A percentile compares a stretch with the other conserved stretches of the same genome.
These are phyloP conservation scores for Globisporangium recalcitrans DNA, from an alignment of 352 stramenopile species.

Conservation along the genomic window DNA sequence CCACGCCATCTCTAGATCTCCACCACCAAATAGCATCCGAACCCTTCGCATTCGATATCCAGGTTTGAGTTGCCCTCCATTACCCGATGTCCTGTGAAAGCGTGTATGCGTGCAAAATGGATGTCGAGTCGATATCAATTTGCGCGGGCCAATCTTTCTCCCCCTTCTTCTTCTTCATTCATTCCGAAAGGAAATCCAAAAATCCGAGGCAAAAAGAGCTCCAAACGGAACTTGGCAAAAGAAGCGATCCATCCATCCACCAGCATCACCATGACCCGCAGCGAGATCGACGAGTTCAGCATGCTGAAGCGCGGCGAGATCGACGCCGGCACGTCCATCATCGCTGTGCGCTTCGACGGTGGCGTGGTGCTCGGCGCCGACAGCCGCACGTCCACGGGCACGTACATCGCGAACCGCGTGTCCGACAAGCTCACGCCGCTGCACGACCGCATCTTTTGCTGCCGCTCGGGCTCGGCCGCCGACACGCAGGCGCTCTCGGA, in stretches of 20 bases:
- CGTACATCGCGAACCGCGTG: constrained; percentile 97
- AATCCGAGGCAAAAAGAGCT: constrained; percentile 2
- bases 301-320: constrained; percentile 90
- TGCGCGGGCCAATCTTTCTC: background rate
- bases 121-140: background rate
- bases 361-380: constrained; percentile 97
- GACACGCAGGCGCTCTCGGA: constrained; percentile 94
- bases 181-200: background rate
- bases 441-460: constrained; percentile 97
- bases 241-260: background rate
- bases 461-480: constrained; percentile 94
- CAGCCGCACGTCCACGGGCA: constrained; percentile 90
- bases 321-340: constrained; percentile 97
- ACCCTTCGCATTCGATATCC: background rate
- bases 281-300: constrained; percentile 46
- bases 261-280: constrained; percentile 14
- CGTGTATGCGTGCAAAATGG: background rate
- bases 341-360: constrained; percentile 94
- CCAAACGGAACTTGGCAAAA: background rate
- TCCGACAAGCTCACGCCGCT: constrained; percentile 97
- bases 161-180: background rate
- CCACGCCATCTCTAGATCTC: no score
- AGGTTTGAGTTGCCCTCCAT: background rate
- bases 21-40: background rate
- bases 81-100: background rate